These are phyloP conservation scores for Wickerhamomyces alni DNA, from an alignment of 805 yeast genomes.

Conservation along the genomic window DNA sequence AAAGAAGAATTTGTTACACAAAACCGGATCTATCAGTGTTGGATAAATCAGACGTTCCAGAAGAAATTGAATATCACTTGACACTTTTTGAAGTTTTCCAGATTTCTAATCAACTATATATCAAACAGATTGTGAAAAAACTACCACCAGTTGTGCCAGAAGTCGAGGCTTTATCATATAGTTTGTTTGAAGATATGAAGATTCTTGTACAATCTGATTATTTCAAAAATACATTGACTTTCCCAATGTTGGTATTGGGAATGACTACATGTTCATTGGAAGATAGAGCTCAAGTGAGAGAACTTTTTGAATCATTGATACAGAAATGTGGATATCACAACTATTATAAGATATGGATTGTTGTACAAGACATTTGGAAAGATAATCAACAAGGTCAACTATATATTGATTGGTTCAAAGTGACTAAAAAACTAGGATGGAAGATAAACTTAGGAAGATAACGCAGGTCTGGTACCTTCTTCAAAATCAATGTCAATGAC, in stretches of 20 bases:
- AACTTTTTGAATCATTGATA: slow-evolving; percentile 22
- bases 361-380: slow-evolving; percentile 35
- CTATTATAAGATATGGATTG: slow-evolving; percentile 29
- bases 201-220: slow-evolving; percentile 39
- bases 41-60: slow-evolving; percentile 15
- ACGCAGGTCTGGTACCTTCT: slow-evolving; percentile 41
- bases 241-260: slow-evolving; percentile 35
- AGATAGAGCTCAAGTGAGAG: slow-evolving; percentile 20
- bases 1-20: slow-evolving; percentile 35
- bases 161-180: slow-evolving; percentile 43
- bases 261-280: slow-evolving; percentile 20
- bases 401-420: slow-evolving; percentile 38
- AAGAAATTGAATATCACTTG: slow-evolving; percentile 50
- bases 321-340: slow-evolving; percentile 28
- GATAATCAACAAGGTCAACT: slow-evolving; percentile 25
- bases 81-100: slow-evolving; percentile 57
- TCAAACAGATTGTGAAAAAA: slow-evolving; percentile 46
- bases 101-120: slow-evolving; percentile 44
- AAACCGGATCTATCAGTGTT: slow-evolving; percentile 41
- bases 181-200: slow-evolving; percentile 44
- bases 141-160: slow-evolving; percentile 48
- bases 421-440: slow-evolving; percentile 37
- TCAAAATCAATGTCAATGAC: slow-evolving; percentile 39
- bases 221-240: slow-evolving; percentile 42
- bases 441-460: slow-evolving; percentile 19